A percentile compares a stretch with the other conserved stretches of the same genome.
phyloP scores from a whole-genome alignment of 768 basidiomycete species.

The Suillus subluteus region DNA sequence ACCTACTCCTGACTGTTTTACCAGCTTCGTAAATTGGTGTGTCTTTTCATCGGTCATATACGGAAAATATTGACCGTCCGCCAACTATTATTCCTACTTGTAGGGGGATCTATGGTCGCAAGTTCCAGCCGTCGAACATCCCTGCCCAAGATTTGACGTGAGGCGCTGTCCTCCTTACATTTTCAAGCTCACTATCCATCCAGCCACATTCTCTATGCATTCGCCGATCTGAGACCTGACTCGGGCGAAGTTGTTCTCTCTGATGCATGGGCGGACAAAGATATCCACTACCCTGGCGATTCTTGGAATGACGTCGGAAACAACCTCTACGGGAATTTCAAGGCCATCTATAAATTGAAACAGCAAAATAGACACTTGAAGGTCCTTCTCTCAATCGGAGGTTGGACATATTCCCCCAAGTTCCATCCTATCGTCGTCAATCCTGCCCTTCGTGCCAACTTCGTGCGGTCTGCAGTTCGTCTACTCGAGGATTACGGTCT shows the following conservation, averaged over 20 bases:
- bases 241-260: constrained; percentile 88
- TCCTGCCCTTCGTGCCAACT: constrained; percentile 63
- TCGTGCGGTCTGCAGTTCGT: constrained; percentile 79
- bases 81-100: constrained; percentile 12
- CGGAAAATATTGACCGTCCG: neutral
- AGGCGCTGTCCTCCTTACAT: constrained; percentile 24
- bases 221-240: constrained; percentile 84
- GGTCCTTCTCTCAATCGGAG: constrained; percentile 87
- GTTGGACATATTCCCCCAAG: constrained; percentile 90
- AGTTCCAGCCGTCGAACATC: constrained; percentile 85
- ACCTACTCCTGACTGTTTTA: constrained; percentile 13
- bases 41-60: constrained; percentile 11
- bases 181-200: constrained; percentile 13
- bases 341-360: constrained; percentile 91
- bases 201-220: constrained; percentile 91
- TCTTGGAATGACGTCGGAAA: constrained; percentile 91
- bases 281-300: constrained; percentile 95
- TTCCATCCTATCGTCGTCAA: constrained; percentile 83
- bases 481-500: constrained; percentile 90
- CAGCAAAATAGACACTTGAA: constrained; percentile 81
- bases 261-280: constrained; percentile 93
- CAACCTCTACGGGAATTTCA: constrained; percentile 96
- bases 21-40: constrained; percentile 80
- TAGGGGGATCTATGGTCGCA: constrained; percentile 95
- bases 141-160: constrained; percentile 87